A percentile compares a stretch with the other conserved stretches of the same genome.
These are phyloP conservation scores for Boletus reticulatus DNA, from an alignment of 768 basidiomycete genomes.

Conservation along the genomic window DNA sequence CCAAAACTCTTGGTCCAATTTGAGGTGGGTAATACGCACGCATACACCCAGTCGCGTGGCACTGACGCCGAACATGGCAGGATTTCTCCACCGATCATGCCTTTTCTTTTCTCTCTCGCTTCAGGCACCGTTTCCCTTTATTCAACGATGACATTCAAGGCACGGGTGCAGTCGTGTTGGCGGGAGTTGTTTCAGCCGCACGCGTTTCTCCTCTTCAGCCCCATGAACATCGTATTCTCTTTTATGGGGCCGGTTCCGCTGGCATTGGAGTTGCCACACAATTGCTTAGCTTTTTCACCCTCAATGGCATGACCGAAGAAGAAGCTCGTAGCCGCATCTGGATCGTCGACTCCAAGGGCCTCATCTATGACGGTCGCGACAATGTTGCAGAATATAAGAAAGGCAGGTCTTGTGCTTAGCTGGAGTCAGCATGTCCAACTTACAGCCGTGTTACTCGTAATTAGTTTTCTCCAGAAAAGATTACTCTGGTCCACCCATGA, in stretches of 20 bases:
- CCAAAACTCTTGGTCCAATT: slow-evolving; percentile 86
- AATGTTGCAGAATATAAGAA: slow-evolving; percentile 79
- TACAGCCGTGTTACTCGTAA: neutral
- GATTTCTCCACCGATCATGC: slow-evolving; percentile 94
- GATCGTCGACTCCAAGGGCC: slow-evolving; percentile 83
- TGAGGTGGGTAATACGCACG: slow-evolving; percentile 45
- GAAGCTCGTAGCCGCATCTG: slow-evolving; percentile 78
- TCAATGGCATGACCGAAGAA: slow-evolving; percentile 71
- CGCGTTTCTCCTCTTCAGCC: slow-evolving; percentile 66
- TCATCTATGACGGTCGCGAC: slow-evolving; percentile 75
- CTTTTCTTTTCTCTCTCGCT: slow-evolving; percentile 78
- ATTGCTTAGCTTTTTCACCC: slow-evolving; percentile 83
- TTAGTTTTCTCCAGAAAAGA: slow-evolving; percentile 81
- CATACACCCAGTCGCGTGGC: neutral
- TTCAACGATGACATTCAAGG: slow-evolving; percentile 94
- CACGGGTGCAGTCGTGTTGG: slow-evolving; percentile 89
- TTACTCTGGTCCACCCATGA: slow-evolving; percentile 74
- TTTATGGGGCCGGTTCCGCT: slow-evolving; percentile 90
- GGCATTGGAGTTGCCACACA: slow-evolving; percentile 93
- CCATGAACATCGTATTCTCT: slow-evolving; percentile 78
- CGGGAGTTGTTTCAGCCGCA: slow-evolving; percentile 87
- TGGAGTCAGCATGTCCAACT: neutral
- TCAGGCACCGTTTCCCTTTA: slow-evolving; percentile 70
- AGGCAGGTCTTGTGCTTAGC: slow-evolving; percentile 42
- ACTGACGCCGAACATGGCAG: slow-evolving; percentile 32